Conservation (phyloP, 306 rosid species). For the Alnus glutinosa region DNA sequence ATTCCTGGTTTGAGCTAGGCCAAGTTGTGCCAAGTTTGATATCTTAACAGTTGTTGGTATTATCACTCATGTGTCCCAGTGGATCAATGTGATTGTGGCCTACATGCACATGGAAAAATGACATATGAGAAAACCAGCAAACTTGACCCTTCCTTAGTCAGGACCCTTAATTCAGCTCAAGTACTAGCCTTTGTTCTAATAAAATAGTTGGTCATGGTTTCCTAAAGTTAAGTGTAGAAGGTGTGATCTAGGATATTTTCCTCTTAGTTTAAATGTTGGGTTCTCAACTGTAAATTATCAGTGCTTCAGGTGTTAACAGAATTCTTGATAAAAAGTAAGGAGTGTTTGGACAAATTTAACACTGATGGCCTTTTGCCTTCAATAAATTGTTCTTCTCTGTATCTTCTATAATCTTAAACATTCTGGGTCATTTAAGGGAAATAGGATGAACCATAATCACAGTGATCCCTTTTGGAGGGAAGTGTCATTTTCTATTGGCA, state of each 20-base stretch:
- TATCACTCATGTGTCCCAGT: not conserved
- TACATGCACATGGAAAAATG: not conserved
- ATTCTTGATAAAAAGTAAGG: not conserved
- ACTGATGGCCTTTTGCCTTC: not conserved
- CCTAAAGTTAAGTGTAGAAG: not conserved
- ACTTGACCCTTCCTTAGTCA: not conserved
- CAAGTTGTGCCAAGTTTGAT: not conserved
- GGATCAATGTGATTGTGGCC: not conserved
- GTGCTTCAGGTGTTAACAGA: not conserved
- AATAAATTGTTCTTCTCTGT: not conserved
- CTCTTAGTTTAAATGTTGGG: not conserved
- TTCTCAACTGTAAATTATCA: not conserved
- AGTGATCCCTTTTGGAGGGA: too few species aligned
- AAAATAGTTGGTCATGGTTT: not conserved
- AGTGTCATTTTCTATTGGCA: too few species aligned
- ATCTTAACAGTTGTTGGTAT: not conserved
- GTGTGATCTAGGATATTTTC: not conserved
- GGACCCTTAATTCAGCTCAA: not conserved
- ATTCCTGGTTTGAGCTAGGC: not conserved
- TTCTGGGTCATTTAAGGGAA: too few species aligned
- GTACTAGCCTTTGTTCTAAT: not conserved
- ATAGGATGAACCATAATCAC: too few species aligned
- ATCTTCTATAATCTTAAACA: not conserved
- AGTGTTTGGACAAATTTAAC: not conserved
- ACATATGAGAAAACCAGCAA: not conserved